Evolutionary conservation across 2,329 filamentous ascomycete species (phyloP), one percentile per base, ranked within the genome.

Genomic region (Sclerotinia spermophila): DNA sequence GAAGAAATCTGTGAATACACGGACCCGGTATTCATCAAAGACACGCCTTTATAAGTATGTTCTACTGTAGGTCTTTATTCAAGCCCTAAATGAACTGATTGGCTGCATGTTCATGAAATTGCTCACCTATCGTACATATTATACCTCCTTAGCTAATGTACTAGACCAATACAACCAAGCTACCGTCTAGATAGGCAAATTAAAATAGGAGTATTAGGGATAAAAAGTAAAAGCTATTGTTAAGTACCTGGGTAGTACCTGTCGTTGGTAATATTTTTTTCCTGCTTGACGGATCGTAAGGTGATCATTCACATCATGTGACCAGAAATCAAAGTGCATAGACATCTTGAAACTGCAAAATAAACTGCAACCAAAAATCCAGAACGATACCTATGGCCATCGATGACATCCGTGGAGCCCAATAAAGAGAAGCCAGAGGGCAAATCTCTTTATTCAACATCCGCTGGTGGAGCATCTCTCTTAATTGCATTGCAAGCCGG

Each of bases 401-500:
- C 48, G 62, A 66, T 66, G 62, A 24, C 62, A 30, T 53, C 45
- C 10, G 62, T 24, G 45, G 33, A 66, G 24, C 2, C 33, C 13
- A 21, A 40, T 15, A 30, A 53, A 53, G 62, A 53, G 45, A 66
- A 53, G 62, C 62, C 62, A 42, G 45, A 8, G 5, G 45, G 62
- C 62, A 64, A 40, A 55, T 51, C 58, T 21, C 66, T 67, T 27
- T 56, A 71, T 8, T 72, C 74, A 19, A 75, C 73, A 21, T 75
- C 77, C 30, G 74, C 76, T 4, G 67, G 72, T 21, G 76, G 75
- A n/a, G 77, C 76, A 8, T 72, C 73, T 11, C 72, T 79, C 2
- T 87, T 99, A 75, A 96, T 99, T 79, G 83, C 92, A 67, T 89
- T 97, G 59, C 96, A 98, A 81, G 85, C 99, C 74, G 86, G 86